Evolutionary conservation across 129 eudicot species (phyloP).

Genomic region (Flaveria robusta): DNA sequence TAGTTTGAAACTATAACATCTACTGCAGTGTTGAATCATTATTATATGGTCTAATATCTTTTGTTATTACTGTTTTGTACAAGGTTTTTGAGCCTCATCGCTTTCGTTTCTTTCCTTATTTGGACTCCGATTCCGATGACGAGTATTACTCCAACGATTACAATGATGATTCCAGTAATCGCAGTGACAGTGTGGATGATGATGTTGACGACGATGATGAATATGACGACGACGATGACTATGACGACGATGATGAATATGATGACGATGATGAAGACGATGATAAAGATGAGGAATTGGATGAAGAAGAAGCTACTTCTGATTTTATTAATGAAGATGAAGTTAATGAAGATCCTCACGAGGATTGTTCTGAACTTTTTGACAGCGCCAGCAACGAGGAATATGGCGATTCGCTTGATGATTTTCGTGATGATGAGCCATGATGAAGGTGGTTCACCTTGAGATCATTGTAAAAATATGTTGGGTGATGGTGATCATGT

Average conservation of each 20-base stretch:
- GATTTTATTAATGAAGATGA: conserved; percentile 20
- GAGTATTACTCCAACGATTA: conserved; percentile 38
- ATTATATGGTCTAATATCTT: not conserved
- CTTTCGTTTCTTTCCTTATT: conserved; percentile 39
- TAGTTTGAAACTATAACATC: not conserved
- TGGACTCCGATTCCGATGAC: conserved; percentile 38
- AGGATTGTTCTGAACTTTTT: conserved; percentile 18
- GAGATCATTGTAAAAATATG: conserved; percentile 3
- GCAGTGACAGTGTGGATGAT: conserved; percentile 16
- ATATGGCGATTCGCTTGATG: conserved; percentile 34
- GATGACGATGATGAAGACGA: conserved; percentile 3
- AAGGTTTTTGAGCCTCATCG: conserved; percentile 45
- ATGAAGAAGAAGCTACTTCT: conserved; percentile 18
- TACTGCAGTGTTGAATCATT: not conserved
- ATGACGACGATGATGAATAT: not conserved
- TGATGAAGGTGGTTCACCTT: conserved; percentile 3
- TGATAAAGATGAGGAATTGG: conserved; percentile 7
- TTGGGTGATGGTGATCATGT: conserved; percentile 23
- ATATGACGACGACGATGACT: not conserved
- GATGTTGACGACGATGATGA: conserved; percentile 17
- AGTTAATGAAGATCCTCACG: not conserved
- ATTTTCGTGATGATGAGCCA: conserved; percentile 30
- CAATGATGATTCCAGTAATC: conserved; percentile 29
- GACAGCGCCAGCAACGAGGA: conserved; percentile 28
- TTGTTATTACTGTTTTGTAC: conserved; percentile 28